Base-by-base conservation (phyloP, 2,329 filamentous ascomycete species). In the Thielaviopsis cerberus region DNA sequence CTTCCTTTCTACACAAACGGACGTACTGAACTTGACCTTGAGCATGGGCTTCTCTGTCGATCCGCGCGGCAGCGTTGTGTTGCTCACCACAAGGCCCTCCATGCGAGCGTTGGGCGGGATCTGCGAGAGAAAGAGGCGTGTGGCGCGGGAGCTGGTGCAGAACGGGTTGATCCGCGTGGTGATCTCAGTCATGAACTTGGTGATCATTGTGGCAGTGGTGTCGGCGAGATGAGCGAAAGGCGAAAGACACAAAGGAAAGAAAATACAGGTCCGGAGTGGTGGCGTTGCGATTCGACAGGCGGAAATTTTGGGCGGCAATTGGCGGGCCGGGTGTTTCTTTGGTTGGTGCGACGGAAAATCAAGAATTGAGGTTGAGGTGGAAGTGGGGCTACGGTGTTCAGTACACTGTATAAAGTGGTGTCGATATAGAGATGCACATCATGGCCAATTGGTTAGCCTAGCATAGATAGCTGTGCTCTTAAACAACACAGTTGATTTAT, bases 151-250 rank as follows among this genome's bases (percentile, higher is more conserved):
- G 68, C 79, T 77, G 24, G 78, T 72, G 26, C 82, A 85, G 79
- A 97, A 97, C 45, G 92, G 91, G 72, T 94, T 95, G 81, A 97
- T 96, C 69, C 81, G 82, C 63, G 88, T 85, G 66, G 79, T 82
- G 66, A 97, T 82, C 69, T 88, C 81, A 69, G 89, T 91, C 70
- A 94, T 80, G 74, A 88, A 92, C 68, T 83, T 82, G 61, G 86
- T 91, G 62, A 92, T 87, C 88, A 92, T 92, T 55, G 69, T 75
- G 67, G 61, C 53, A 62, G 55, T 52, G 61, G 30, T n/a, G n/a
- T 48, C 20, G 22, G 20, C 20, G 41, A 20, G 23, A 7, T n/a
- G 20, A 27, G 22, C 1, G 22, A 2, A 17, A 20, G 26, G 7
- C 8, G 30, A 37, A 17, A 27, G 25, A 26, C 5, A 6, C 11